Conservation (phyloP, 2,329 filamentous ascomycete genomes). For the Trichoderma citrinoviride region DNA sequence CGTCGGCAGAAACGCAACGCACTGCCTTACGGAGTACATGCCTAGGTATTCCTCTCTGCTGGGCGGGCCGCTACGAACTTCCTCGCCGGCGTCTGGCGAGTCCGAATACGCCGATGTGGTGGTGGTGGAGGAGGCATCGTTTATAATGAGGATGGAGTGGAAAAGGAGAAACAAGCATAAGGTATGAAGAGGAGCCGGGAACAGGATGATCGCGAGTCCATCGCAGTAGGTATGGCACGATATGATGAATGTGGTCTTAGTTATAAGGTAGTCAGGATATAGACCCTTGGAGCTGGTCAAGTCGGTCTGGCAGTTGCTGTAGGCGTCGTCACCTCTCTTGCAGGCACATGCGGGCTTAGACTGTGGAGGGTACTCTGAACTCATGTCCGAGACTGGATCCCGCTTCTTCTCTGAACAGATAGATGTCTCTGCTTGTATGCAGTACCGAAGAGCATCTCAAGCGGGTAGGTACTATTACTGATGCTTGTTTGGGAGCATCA, state of each 20-base stretch:
- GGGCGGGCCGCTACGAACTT: conserved; percentile 8
- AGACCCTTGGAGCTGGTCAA: neutral
- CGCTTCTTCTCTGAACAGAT: neutral
- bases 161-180: neutral
- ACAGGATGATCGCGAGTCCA: neutral
- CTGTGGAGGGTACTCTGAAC: no score
- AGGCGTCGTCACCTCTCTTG: no score
- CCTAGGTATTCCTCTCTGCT: conserved; percentile 1
- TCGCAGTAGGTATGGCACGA: neutral
- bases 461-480: no score
- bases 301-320: neutral
- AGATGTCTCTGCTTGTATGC: neutral
- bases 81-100: conserved; percentile 5
- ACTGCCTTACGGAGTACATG: no score
- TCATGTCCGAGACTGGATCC: no score
- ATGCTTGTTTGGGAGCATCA: no score
- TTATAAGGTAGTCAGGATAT: neutral
- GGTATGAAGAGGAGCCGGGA: neutral
- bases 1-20: neutral
- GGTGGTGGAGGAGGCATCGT: neutral
- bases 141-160: neutral
- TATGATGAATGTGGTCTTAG: neutral
- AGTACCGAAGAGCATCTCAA: neutral
- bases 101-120: conserved; percentile 18
- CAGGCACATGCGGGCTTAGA: neutral